Evolutionary conservation across 345 rosid species (phyloP).

Genomic region (Arabidopsis thaliana): TAIR10.1 NC_003076.8:5203501-5204000

Average conservation of each 20-base stretch:
- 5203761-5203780: conserved; percentile 62
- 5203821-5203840: conserved; percentile 75
- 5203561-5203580: conserved; percentile 71
- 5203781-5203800: conserved; percentile 78
- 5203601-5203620: conserved; percentile 92
- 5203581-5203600: conserved; percentile 82
- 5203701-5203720: neutral
- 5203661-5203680: conserved; percentile 42
- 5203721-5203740: neutral
- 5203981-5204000: conserved; percentile 58
- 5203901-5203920: neutral
- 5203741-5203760: neutral
- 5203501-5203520: conserved; percentile 68
- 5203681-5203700: neutral
- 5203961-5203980: conserved; percentile 49
- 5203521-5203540: conserved; percentile 70
- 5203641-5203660: conserved; percentile 76
- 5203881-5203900: conserved; percentile 62
- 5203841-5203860: conserved; percentile 76
- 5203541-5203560: conserved; percentile 62
- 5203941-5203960: neutral
- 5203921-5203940: neutral
- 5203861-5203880: conserved; percentile 84
- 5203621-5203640: conserved; percentile 65
- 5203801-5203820: conserved; percentile 70